Evolutionary conservation across 768 basidiomycete species (phyloP), one percentile per base, ranked within the genome.

Genomic region (Tulasnella sp.): DNA sequence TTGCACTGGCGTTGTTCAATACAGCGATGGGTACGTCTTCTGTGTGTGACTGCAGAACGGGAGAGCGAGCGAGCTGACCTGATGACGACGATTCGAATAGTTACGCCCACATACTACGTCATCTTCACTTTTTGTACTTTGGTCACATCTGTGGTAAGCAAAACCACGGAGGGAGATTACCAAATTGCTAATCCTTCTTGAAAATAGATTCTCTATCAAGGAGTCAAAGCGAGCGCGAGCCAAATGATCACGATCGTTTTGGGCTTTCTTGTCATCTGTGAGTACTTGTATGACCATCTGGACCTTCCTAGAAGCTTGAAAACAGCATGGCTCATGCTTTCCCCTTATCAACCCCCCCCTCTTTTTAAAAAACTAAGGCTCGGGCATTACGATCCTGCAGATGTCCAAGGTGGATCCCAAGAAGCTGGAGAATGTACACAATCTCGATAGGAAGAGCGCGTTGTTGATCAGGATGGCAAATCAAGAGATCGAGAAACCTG

Each of bases 1-100:
- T 92, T 61, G 96, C 96, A n/a, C 82, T 99, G 60, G 96, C 92
- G 60, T 74, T 97, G 34, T 98, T 92, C 77, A 94, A 96, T 72
- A 76, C 75, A 0, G 59, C 42, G 1, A 52, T 59, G 49, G 54
- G 52, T 56, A 43, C 50, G 1, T 27, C 49, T 24, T 29, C 34
- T 25, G 2, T 11, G 15, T 53, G 15, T 17, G 4, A 24, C 3
- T 24, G 27, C 17, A 42, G 21, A 19, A 46, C 34, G 4, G 12
- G 12, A 34, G 11, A 49, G 10, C 5, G 5, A 5, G 34, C 34
- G 15, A 5, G 15, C 34, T 38, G 34, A 38, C 34, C n/a, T n/a
- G n/a, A n/a, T 38, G 15, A 15, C 34, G 15, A 7, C 15, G 34
- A 15, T 7, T 3, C 1, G 22, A 17, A 3, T 24, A 63, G 68